Evolutionary conservation across 148 eudicot genomes (phyloP).

Genomic region (Vaccinium corymbosum): DNA sequence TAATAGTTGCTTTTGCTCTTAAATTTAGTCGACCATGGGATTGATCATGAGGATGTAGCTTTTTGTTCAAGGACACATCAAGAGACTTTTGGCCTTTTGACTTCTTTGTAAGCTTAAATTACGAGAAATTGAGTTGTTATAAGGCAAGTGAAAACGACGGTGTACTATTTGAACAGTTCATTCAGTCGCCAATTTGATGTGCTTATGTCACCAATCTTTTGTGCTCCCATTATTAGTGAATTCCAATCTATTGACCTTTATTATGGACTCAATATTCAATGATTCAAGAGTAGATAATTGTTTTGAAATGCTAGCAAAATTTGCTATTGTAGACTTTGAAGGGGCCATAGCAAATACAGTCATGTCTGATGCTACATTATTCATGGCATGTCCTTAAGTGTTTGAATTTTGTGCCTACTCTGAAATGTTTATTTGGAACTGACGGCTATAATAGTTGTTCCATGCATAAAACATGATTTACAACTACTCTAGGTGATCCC

Average conservation of each 20-base stretch:
- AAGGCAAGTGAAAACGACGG: neutral
- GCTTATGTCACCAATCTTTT: neutral
- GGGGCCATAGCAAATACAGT: neutral
- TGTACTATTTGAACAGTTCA: neutral
- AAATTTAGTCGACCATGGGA: no score
- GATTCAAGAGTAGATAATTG: neutral
- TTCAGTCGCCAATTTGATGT: neutral
- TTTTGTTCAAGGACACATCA: no score
- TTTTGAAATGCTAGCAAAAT: neutral
- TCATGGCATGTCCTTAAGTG: neutral
- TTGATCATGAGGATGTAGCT: no score
- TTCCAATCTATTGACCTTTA: neutral
- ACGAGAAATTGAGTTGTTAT: neutral
- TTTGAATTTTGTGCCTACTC: neutral
- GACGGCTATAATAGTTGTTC: neutral
- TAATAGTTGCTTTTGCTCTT: no score
- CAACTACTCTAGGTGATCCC: neutral
- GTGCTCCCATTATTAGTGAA: neutral
- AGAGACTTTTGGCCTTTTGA: neutral
- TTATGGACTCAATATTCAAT: neutral
- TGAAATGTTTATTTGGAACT: neutral
- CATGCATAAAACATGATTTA: neutral
- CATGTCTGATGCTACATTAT: neutral
- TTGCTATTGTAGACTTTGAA: neutral
- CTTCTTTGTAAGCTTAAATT: neutral